phyloP scores from a whole-genome alignment of 495 filamentous ascomycete species.

The Recurvomyces mirabilis region DNA sequence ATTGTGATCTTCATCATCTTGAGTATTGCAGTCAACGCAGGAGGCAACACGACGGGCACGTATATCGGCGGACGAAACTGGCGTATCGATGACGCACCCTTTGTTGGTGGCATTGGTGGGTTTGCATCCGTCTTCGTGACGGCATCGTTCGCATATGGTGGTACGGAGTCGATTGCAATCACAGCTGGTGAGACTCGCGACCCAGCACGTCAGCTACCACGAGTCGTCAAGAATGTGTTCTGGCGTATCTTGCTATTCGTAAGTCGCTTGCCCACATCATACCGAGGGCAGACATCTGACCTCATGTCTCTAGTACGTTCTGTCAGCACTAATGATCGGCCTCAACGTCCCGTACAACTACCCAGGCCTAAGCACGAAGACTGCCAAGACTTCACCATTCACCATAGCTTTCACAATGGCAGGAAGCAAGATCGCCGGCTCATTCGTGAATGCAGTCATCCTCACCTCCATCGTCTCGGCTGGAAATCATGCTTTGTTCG shows the following conservation, averaged over 20 bases:
- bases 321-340: no score
- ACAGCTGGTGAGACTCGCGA: slow-evolving; percentile 71
- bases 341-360: no score
- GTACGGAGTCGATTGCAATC: slow-evolving; percentile 56
- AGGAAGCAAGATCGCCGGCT: not conserved
- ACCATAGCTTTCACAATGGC: not conserved
- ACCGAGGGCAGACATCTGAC: no score
- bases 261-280: no score
- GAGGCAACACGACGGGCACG: no score
- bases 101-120: no score
- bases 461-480: not conserved
- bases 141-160: slow-evolving; percentile 37
- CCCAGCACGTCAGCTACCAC: slow-evolving; percentile 63
- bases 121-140: slow-evolving; percentile 35
- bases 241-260: slow-evolving; percentile 79
- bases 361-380: no score
- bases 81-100: no score
- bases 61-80: no score
- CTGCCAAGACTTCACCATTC: not conserved
- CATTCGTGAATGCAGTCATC: not conserved
- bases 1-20: no score
- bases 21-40: no score
- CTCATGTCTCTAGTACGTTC: no score
- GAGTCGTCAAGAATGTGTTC: slow-evolving; percentile 68
- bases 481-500: not conserved